Percentiles rank a stretch among this genome's conserved stretches.
phyloP scores from a whole-genome alignment of 2,329 filamentous ascomycete species.

The Cercospora sojina region DNA sequence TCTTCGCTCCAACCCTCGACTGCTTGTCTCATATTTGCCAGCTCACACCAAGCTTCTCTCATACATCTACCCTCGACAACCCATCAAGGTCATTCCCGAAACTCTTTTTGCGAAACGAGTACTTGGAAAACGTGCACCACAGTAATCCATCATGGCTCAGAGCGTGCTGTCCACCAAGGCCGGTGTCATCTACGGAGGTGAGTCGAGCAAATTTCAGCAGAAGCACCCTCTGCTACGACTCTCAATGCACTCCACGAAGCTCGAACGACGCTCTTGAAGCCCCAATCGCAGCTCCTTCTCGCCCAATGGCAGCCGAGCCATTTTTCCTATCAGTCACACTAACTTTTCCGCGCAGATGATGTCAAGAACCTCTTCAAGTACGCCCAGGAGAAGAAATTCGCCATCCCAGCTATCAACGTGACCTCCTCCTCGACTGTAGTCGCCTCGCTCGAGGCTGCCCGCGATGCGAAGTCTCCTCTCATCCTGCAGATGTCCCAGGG shows the following conservation, averaged over 20 bases:
- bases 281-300: background rate
- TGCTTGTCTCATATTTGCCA: slow-evolving; percentile 4
- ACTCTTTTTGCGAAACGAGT: background rate
- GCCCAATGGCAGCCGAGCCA: background rate
- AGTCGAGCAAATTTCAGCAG: slow-evolving; percentile 10
- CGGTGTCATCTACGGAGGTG: slow-evolving; percentile 43
- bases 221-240: background rate
- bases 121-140: background rate
- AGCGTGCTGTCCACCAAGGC: slow-evolving; percentile 37
- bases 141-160: slow-evolving; percentile 29
- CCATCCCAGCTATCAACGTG: slow-evolving; percentile 74
- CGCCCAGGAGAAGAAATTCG: slow-evolving; percentile 81
- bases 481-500: slow-evolving; percentile 93
- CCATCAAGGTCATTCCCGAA: slow-evolving; percentile 4
- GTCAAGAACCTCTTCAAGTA: slow-evolving; percentile 72
- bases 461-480: slow-evolving; percentile 86
- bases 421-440: slow-evolving; percentile 88
- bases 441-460: slow-evolving; percentile 87
- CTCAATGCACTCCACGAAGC: background rate
- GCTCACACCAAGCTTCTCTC: background rate
- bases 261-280: background rate
- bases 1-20: background rate
- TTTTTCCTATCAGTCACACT: slow-evolving; percentile 7
- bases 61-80: background rate
- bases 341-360: slow-evolving; percentile 21